Percentiles rank a stretch among this genome's conserved stretches.
Conservation (phyloP, 306 rosid species). For the Urtica urens region DNA sequence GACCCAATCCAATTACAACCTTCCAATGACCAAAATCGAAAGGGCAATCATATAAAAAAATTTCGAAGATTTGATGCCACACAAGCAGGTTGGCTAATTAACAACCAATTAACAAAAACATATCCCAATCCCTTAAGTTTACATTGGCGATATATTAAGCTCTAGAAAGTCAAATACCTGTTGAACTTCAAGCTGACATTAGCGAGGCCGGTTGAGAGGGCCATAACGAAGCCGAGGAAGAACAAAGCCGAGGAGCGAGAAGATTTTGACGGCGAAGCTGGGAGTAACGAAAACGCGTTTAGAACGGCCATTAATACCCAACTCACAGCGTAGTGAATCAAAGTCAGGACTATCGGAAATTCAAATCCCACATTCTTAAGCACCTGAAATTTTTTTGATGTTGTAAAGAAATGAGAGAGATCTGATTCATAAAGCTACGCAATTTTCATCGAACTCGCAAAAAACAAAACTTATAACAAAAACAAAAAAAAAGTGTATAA, state of each 20-base stretch:
- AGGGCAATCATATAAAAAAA: no score
- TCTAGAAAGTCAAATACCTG: no score
- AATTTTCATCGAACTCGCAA: conserved; percentile 8
- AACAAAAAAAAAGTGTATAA: conserved; percentile 8
- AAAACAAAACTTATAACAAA: background rate
- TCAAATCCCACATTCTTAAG: conserved; percentile 64
- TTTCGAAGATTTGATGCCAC: no score
- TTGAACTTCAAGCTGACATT: conserved; percentile 85
- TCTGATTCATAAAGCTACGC: conserved; percentile 4
- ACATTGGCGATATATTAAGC: no score
- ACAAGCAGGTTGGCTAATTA: no score
- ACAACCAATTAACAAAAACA: no score
- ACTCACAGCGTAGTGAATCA: conserved; percentile 70
- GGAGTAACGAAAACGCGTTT: conserved; percentile 50
- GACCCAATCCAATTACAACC: conserved; percentile 5
- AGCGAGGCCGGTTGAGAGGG: conserved; percentile 79
- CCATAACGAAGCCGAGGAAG: conserved; percentile 76
- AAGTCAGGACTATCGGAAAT: conserved; percentile 63
- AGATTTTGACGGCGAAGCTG: conserved; percentile 56
- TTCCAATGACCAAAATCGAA: conserved; percentile 3
- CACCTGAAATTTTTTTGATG: no score
- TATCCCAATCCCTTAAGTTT: no score
- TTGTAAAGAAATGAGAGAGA: conserved; percentile 3
- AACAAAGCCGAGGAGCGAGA: conserved; percentile 43
- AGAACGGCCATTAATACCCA: conserved; percentile 76